Conservation (phyloP, 768 basidiomycete genomes). For the Boletus vermiculosoides region DNA sequence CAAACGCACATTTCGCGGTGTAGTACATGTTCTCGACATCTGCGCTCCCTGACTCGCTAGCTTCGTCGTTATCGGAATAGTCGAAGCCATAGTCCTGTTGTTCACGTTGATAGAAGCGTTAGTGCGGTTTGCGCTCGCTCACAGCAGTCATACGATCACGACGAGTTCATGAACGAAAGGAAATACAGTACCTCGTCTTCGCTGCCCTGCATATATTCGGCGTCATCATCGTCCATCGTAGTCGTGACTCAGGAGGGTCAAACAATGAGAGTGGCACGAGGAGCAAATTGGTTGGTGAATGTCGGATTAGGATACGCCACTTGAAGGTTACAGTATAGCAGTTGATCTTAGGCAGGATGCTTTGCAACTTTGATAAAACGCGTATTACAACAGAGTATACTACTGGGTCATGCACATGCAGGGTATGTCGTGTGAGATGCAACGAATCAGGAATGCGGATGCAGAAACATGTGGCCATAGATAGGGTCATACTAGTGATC, state of each 20-base stretch:
- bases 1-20: conserved; percentile 82
- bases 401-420: conserved; percentile 26
- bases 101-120: conserved; percentile 3
- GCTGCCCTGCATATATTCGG: conserved; percentile 89
- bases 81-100: conserved; percentile 90
- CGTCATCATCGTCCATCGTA: conserved; percentile 88
- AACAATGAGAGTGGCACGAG: conserved; percentile 4
- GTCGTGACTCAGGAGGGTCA: conserved; percentile 3
- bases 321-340: too few relatives aligned
- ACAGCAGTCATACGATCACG: not conserved
- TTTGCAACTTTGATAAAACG: not conserved
- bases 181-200: conserved; percentile 68
- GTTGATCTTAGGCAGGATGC: not conserved
- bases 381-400: conserved; percentile 26
- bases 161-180: not conserved
- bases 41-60: conserved; percentile 72
- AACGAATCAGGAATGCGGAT: conserved; percentile 11
- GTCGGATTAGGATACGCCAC: conserved; percentile 11
- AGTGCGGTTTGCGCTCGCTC: conserved; percentile 3
- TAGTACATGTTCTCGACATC: conserved; percentile 99
- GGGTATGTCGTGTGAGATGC: conserved; percentile 22
- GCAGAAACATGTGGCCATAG: not conserved
- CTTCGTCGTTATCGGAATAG: conserved; percentile 90
- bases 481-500: not conserved
- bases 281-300: not conserved